Base-by-base conservation (phyloP, 805 yeast genomes). In the Candida cerambycidarum region DNA sequence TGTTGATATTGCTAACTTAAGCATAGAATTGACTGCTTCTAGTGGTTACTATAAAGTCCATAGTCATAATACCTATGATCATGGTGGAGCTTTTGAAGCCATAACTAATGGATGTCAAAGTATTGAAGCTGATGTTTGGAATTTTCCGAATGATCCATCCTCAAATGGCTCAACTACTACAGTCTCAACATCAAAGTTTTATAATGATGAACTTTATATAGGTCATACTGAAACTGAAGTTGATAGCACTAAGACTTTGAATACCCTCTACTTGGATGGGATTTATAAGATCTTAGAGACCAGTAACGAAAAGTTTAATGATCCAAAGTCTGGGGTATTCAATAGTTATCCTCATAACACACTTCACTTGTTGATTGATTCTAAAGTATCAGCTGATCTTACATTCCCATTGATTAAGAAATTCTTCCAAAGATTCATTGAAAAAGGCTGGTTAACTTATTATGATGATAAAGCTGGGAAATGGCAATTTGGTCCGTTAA, bases 61-160 rank as follows among this genome's bases (percentile, higher is more conserved):
- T 17, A 12, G 33, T 31, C 42, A 39, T 21, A 39, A 39, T n/a
- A 39, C 42, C 11, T 39, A 39, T 32, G 38, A 32, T 19, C 15
- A 39, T 19, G 42, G 42, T 11, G 42, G 42, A 17, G 17, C 32
- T 18, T 3, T 39, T 10, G 19, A 14, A 10, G 87, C 87, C 0
- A 55, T 78, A 25, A 58, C 65, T n/a, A 55, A 72, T 6, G 89
- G 89, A 1, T 69, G 76, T 24, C 68, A 70, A 33, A 76, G 83
- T 37, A 68, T 83, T 1, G 89, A 83, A 60, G 83, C 83, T 12
- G 89, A 83, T 53, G 72, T 81, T 13, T 82, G 84, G 85, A 35
- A 16, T n/a, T 38, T 30, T 19, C 30, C 30, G 3, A 14, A 31
- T 21, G 41, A 30, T 28, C 19, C 29, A 7, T 9, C 14, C 3